phyloP scores from a whole-genome alignment of 2,329 filamentous ascomycete genomes.

The Onygenales sp. region DNA sequence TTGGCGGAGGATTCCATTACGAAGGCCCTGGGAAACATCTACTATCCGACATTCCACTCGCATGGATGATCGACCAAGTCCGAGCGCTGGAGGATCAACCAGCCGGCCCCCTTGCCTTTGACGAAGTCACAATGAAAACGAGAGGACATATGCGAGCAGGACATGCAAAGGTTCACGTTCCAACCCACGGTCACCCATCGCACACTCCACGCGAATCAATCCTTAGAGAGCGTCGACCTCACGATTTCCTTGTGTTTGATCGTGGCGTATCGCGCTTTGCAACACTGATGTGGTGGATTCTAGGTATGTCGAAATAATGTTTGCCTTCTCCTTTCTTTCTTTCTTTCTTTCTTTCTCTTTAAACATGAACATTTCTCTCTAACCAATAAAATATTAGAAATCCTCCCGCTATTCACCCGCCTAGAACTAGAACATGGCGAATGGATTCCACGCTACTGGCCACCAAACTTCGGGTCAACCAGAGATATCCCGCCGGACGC shows the following conservation, averaged over 20 bases:
- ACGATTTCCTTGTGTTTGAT: conserved; percentile 26
- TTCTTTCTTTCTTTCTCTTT: too few relatives aligned
- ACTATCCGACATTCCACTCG: conserved; percentile 42
- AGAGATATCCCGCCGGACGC: conserved; percentile 25
- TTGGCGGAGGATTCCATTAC: conserved; percentile 45
- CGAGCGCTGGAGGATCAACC: conserved; percentile 14
- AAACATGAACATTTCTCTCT: neutral
- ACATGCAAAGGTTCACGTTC: conserved; percentile 1
- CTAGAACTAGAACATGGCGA: conserved; percentile 26
- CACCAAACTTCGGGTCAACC: conserved; percentile 25
- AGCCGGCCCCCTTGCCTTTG: conserved; percentile 16
- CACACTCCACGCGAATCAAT: neutral
- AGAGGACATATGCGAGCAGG: conserved; percentile 9
- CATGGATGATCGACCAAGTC: conserved; percentile 46
- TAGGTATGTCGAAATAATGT: conserved; percentile 13
- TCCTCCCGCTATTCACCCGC: conserved; percentile 26
- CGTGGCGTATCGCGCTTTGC: conserved; percentile 17
- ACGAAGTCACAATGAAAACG: conserved; percentile 10
- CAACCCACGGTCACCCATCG: neutral
- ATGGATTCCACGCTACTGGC: conserved; percentile 25
- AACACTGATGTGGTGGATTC: conserved; percentile 27
- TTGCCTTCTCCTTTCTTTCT: too few relatives aligned
- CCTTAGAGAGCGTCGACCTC: conserved; percentile 12
- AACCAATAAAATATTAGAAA: conserved; percentile 16
- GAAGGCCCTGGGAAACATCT: conserved; percentile 18